A percentile compares a stretch with the other conserved stretches of the same genome.
These are phyloP conservation scores for Pythium insidiosum DNA, from an alignment of 352 stramenopile species.

Conservation along the genomic window DNA sequence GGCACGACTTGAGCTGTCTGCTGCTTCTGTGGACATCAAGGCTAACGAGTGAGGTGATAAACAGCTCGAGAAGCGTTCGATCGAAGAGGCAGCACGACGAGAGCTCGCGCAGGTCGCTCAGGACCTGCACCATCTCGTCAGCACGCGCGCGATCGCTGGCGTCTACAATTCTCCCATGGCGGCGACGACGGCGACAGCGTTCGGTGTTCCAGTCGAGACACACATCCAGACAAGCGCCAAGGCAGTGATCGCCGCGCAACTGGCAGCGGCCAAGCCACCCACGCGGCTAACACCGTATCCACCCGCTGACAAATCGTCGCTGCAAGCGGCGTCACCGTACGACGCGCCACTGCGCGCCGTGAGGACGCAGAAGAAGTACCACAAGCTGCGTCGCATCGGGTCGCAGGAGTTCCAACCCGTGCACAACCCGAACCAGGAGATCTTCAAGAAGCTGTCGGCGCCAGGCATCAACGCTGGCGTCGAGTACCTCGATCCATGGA, in stretches of 20 bases:
- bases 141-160: conserved; percentile 36
- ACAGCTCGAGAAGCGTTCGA: too few species aligned
- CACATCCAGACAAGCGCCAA: conserved; percentile 54
- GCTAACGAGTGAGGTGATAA: conserved; percentile 22
- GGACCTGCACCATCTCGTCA: conserved; percentile 58
- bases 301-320: conserved; percentile 35
- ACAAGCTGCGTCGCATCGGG: conserved; percentile 40
- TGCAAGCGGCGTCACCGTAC: conserved; percentile 38
- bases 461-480: conserved; percentile 44
- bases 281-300: conserved; percentile 39
- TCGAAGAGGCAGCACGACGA: conserved; percentile 22
- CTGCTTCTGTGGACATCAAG: conserved; percentile 21
- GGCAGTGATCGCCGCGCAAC: conserved; percentile 22
- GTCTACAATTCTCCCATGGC: conserved; percentile 55
- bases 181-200: conserved; percentile 27
- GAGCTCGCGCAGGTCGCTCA: conserved; percentile 47
- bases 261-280: conserved; percentile 23
- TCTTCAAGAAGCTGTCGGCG: conserved; percentile 23
- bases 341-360: conserved; percentile 27
- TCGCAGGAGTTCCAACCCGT: conserved; percentile 39
- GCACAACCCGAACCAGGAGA: conserved; percentile 35
- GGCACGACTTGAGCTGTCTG: not conserved
- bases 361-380: conserved; percentile 52
- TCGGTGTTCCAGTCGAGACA: conserved; percentile 47
- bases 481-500: conserved; percentile 50